phyloP scores from a whole-genome alignment of 768 basidiomycete species.

The Boletus tomentosulus region DNA sequence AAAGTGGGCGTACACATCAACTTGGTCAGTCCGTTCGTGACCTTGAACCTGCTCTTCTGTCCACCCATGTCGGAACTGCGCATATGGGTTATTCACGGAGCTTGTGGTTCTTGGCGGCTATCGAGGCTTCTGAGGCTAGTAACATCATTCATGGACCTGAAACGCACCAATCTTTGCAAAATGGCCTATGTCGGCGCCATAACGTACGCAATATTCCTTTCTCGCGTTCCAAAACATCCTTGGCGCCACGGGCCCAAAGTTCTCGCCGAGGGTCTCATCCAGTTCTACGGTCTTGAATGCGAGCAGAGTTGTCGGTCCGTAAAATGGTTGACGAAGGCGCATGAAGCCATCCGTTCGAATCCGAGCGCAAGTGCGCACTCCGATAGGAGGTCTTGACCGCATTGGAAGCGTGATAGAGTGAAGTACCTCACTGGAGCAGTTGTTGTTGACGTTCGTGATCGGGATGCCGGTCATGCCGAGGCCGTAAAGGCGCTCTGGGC shows the following conservation, averaged over 20 bases:
- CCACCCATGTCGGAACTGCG: constrained; percentile 77
- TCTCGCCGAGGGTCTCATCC: constrained; percentile 47
- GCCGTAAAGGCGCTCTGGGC: constrained; percentile 68
- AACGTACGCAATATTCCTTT: constrained; percentile 68
- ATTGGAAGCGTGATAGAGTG: no score
- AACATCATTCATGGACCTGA: no score
- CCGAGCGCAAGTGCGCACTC: constrained; percentile 78
- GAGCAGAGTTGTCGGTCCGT: constrained; percentile 41
- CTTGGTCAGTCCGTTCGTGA: constrained; percentile 67
- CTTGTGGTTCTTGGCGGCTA: constrained; percentile 77
- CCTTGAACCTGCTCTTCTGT: constrained; percentile 66
- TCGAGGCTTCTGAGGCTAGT: neutral
- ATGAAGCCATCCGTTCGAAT: constrained; percentile 77
- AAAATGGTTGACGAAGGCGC: constrained; percentile 65
- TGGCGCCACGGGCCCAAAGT: constrained; percentile 64
- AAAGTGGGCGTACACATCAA: no score
- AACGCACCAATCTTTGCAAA: constrained; percentile 71
- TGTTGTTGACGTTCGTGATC: constrained; percentile 48
- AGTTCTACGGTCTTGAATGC: constrained; percentile 39
- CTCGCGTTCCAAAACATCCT: constrained; percentile 68
- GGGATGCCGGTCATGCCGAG: constrained; percentile 80
- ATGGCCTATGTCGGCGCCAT: constrained; percentile 59
- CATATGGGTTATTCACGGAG: constrained; percentile 78
- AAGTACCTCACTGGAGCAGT: neutral
- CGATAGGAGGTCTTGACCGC: constrained; percentile 42